Evolutionary conservation across 1,284 basidiomycete genomes (phyloP).

Genomic region (Coriolopsis trogii): DNA sequence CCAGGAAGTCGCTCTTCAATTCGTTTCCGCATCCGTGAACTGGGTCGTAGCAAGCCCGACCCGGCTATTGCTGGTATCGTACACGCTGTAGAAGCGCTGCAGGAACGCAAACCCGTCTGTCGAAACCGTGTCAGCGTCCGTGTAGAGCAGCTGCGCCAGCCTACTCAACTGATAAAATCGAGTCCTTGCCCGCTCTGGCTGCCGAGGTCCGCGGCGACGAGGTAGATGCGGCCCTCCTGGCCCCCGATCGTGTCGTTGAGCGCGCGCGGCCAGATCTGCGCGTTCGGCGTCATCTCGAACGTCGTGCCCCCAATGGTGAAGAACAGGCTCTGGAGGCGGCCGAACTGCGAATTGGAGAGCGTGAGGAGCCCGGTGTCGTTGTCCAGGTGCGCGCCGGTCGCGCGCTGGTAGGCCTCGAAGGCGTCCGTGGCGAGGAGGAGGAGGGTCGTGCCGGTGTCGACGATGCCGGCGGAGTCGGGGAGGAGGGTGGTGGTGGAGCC

Average conservation of each 20-base stretch:
- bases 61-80: constrained; percentile 54
- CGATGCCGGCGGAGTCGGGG: constrained; percentile 47
- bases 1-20: no score
- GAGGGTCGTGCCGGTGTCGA: constrained; percentile 59
- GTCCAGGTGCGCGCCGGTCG: constrained; percentile 58
- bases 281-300: constrained; percentile 56
- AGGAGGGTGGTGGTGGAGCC: constrained; percentile 42
- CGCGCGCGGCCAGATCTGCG: constrained; percentile 61
- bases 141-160: no score
- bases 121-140: background rate
- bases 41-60: constrained; percentile 50
- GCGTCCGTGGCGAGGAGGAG: constrained; percentile 48
- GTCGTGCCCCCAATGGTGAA: constrained; percentile 49
- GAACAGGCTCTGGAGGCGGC: constrained; percentile 53
- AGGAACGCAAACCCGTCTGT: constrained; percentile 40
- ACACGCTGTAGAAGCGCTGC: constrained; percentile 71
- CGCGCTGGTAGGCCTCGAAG: constrained; percentile 48
- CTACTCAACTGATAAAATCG: constrained; percentile 42
- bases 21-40: constrained; percentile 45
- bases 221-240: constrained; percentile 49
- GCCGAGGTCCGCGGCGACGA: constrained; percentile 51
- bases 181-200: constrained; percentile 39
- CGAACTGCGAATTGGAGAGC: constrained; percentile 52
- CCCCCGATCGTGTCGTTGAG: constrained; percentile 57
- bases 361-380: constrained; percentile 57